Evolutionary conservation across 78 protist genomes (phyloP).

Genomic region (Protostelium mycophagum): DNA sequence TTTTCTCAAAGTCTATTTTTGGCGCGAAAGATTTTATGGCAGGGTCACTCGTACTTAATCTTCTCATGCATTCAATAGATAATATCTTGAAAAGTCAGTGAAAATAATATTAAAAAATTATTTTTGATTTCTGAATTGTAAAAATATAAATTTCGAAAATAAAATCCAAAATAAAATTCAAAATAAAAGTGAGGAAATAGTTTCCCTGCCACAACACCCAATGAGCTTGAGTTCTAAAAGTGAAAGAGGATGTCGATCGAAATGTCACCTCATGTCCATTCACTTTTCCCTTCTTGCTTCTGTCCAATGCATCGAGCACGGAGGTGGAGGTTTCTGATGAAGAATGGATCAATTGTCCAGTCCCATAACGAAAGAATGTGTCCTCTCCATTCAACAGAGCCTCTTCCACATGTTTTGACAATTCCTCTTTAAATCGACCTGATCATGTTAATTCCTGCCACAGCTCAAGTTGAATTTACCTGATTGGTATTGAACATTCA

Average conservation of each 20-base stretch:
- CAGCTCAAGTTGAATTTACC: background rate
- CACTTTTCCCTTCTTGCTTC: background rate
- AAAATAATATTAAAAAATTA: too few species aligned
- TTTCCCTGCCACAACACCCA: too few species aligned
- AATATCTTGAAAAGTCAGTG: too few species aligned
- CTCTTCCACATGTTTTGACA: background rate
- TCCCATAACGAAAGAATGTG: background rate
- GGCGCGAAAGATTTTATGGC: background rate
- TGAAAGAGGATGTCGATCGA: too few species aligned
- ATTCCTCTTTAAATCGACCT: background rate
- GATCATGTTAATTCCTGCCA: background rate
- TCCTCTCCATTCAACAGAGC: background rate
- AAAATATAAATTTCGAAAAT: too few species aligned
- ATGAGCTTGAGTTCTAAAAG: too few species aligned
- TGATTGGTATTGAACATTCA: background rate
- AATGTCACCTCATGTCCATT: background rate
- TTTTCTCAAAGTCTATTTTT: background rate
- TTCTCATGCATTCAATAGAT: background rate
- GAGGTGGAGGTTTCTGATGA: background rate
- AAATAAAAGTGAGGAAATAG: background rate
- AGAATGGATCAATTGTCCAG: background rate
- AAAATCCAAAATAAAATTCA: background rate
- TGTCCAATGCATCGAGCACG: background rate
- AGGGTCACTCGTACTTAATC: background rate
- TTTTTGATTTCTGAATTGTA: too few species aligned